Percentiles rank a stretch among this genome's conserved stretches.
Conservation (phyloP, 495 filamentous ascomycete genomes). For the Lindgomyces ingoldianus region DNA sequence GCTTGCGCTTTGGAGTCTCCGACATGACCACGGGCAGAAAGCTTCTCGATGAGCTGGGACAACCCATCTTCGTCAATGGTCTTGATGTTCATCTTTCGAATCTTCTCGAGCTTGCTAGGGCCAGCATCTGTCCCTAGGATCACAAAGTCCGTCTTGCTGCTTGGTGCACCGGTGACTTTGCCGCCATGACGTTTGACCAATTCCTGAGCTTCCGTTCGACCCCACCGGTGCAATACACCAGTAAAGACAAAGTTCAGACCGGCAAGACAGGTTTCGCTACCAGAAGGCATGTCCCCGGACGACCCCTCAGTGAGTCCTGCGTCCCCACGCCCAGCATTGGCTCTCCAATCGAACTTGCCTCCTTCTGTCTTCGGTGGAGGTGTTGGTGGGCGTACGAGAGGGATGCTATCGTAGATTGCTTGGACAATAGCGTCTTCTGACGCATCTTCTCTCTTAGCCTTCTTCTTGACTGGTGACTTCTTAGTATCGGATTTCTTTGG, state of each 20-base stretch:
- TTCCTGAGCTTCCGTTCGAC: constrained; percentile 80
- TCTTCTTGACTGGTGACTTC: constrained; percentile 53
- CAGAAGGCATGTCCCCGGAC: constrained; percentile 73
- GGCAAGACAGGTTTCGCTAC: constrained; percentile 85
- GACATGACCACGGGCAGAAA: constrained; percentile 83
- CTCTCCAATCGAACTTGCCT: constrained; percentile 72
- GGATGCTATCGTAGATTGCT: constrained; percentile 84
- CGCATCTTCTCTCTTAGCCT: constrained; percentile 54
- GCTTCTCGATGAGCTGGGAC: constrained; percentile 77
- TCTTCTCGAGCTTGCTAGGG: constrained; percentile 90
- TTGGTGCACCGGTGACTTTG: constrained; percentile 82
- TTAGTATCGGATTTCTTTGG: constrained; percentile 32
- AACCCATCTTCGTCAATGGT: constrained; percentile 93
- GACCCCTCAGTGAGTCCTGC: constrained; percentile 58
- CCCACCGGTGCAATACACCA: constrained; percentile 74
- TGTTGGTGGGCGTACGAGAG: constrained; percentile 75
- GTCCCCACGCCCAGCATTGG: constrained; percentile 26
- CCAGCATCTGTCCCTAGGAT: constrained; percentile 89
- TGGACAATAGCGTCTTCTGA: constrained; percentile 68
- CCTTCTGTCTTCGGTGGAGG: constrained; percentile 64
- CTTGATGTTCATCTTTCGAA: constrained; percentile 72
- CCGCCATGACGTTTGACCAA: constrained; percentile 92
- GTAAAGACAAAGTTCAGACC: constrained; percentile 99
- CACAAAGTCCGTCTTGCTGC: constrained; percentile 89
- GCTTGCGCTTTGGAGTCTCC: constrained; percentile 74